These are phyloP conservation scores for Aspergillus nomiae DNA, from an alignment of 2,329 filamentous ascomycete genomes.

Conservation along the genomic window DNA sequence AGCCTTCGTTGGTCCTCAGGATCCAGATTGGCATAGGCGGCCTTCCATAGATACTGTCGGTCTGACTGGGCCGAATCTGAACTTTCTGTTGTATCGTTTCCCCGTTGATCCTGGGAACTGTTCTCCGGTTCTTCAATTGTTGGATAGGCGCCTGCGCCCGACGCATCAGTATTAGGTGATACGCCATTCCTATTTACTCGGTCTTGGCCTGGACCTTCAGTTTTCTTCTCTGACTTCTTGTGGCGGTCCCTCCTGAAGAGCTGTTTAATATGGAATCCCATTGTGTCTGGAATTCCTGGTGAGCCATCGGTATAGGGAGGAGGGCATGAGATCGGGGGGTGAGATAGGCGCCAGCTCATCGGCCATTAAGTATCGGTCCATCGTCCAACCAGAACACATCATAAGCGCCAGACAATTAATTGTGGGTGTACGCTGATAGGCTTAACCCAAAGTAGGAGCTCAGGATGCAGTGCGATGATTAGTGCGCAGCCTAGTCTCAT, in stretches of 20 bases:
- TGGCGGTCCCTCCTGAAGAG: neutral
- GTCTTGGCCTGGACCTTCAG: neutral
- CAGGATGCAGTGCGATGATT: too few species aligned
- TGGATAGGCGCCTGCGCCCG: neutral
- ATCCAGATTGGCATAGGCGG: neutral
- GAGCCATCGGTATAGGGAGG: neutral
- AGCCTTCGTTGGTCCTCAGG: neutral
- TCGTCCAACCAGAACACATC: neutral
- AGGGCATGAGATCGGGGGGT: neutral
- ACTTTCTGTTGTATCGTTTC: too few species aligned
- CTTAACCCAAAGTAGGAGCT: too few species aligned
- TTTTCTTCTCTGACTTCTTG: neutral
- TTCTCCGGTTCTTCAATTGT: neutral
- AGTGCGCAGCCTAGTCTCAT: too few species aligned
- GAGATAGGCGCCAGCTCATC: neutral
- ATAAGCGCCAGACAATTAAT: neutral
- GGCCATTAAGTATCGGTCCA: neutral
- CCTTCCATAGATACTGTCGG: neutral
- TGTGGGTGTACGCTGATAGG: neutral
- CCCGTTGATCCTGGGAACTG: neutral
- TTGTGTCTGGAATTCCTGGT: neutral
- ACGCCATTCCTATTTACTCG: neutral
- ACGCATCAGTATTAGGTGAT: neutral
- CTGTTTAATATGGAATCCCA: neutral
- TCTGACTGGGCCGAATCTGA: neutral